Evolutionary conservation across 1,284 basidiomycete genomes (phyloP).

Genomic region (Austroboletus olivaceoglutinosus): DNA sequence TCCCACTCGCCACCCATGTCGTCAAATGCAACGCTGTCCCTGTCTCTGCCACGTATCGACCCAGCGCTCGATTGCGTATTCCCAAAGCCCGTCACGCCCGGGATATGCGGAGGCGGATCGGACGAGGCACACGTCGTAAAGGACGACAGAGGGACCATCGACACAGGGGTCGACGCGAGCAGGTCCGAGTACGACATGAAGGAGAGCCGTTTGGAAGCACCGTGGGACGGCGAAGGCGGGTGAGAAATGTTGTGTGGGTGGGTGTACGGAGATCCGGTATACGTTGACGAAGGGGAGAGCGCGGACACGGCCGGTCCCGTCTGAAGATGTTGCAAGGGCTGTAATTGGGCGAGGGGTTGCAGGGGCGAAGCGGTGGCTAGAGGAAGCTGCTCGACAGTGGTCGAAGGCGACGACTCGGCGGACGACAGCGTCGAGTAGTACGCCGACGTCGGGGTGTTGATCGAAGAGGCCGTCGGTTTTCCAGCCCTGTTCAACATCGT

Average conservation of each 20-base stretch:
- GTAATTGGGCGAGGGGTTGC: conserved; percentile 17
- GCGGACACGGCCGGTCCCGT: conserved; percentile 16
- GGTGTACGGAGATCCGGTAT: conserved; percentile 22
- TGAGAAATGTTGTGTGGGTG: conserved; percentile 38
- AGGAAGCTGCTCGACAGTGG: conserved; percentile 40
- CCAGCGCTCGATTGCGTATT: conserved; percentile 22
- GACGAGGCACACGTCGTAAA: conserved; percentile 59
- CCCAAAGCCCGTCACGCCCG: conserved; percentile 49
- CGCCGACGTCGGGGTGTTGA: conserved; percentile 47
- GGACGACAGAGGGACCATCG: conserved; percentile 66
- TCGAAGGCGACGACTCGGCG: conserved; percentile 40
- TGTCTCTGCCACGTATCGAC: conserved; percentile 31
- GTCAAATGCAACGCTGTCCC: conserved; percentile 46
- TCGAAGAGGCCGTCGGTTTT: conserved; percentile 24
- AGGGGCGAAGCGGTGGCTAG: conserved; percentile 25
- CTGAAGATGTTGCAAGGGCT: conserved; percentile 22
- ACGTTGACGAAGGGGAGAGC: conserved; percentile 28
- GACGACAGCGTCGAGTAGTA: conserved; percentile 44
- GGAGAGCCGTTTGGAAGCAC: conserved; percentile 64
- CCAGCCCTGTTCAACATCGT: conserved; percentile 11
- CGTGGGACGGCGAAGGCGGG: conserved; percentile 55
- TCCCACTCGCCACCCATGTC: conserved; percentile 80
- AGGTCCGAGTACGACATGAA: conserved; percentile 87
- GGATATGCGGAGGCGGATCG: conserved; percentile 66
- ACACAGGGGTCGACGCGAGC: conserved; percentile 69